Conservation (phyloP, 768 basidiomycete species). For the Trametes gibbosa region DNA sequence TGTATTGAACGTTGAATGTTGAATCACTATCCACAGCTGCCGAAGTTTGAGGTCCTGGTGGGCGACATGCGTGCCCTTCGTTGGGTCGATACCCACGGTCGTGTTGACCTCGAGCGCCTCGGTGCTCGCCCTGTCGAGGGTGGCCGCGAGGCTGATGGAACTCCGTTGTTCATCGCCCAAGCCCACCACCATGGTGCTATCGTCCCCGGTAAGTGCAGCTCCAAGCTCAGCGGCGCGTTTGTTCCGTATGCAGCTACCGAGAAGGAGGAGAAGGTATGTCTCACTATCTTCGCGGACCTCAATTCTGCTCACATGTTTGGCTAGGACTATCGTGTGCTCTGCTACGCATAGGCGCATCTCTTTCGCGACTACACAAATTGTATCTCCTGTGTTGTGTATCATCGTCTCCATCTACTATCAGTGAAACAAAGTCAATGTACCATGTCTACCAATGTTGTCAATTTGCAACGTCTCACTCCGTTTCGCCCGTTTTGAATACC, state of each 20-base stretch:
- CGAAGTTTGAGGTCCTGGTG: slow-evolving; percentile 67
- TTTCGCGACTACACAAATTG: neutral
- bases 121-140: slow-evolving; percentile 60
- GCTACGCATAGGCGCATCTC: slow-evolving; percentile 28
- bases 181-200: slow-evolving; percentile 50
- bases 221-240: slow-evolving; percentile 50
- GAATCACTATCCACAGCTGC: slow-evolving; percentile 46
- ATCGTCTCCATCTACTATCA: neutral
- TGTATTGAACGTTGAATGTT: neutral
- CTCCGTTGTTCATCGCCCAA: slow-evolving; percentile 57
- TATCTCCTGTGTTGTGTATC: neutral
- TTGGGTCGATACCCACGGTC: slow-evolving; percentile 55
- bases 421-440: neutral
- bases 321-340: slow-evolving; percentile 44
- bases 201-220: slow-evolving; percentile 65
- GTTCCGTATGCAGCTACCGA: slow-evolving; percentile 54
- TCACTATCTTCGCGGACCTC: neutral
- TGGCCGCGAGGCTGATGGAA: slow-evolving; percentile 62
- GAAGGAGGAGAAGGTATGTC: slow-evolving; percentile 47
- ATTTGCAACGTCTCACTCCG: too few relatives aligned
- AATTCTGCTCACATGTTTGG: neutral
- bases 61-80: slow-evolving; percentile 53
- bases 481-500: too few relatives aligned
- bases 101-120: slow-evolving; percentile 43
- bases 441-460: neutral